Conservation (phyloP, 1,139 yeast species). For the Hanseniaspora sp. region DNA sequence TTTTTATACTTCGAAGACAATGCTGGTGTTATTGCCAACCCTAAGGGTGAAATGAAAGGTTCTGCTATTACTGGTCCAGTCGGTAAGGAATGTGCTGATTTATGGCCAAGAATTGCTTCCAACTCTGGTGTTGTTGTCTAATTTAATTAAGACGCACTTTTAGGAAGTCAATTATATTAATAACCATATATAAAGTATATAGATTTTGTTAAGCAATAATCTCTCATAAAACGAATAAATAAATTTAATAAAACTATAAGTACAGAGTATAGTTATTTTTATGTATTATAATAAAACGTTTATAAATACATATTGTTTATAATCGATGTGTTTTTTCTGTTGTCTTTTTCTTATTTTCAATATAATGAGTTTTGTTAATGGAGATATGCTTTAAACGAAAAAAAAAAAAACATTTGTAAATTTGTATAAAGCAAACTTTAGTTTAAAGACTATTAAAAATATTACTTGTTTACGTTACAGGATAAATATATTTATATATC, state of each 20-base stretch:
- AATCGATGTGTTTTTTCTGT: no score
- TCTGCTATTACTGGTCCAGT: conserved; percentile 99
- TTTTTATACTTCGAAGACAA: conserved; percentile 99
- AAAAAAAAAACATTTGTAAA: no score
- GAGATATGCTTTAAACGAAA: no score
- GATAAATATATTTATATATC: no score
- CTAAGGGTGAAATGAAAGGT: conserved; percentile 99
- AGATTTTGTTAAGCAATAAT: conserved; percentile 8
- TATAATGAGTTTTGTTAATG: no score
- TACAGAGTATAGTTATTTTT: no score
- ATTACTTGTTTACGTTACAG: background rate
- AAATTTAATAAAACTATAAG: no score
- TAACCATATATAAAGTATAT: conserved; percentile 11
- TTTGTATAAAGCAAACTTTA: no score
- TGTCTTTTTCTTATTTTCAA: no score
- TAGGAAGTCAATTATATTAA: conserved; percentile 10
- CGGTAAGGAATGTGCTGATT: conserved; percentile 99
- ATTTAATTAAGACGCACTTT: conserved; percentile 24
- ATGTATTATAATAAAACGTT: no score
- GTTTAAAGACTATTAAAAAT: no score
- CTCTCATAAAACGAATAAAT: background rate
- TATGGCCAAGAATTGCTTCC: conserved; percentile 99
- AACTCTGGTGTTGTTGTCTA: conserved; percentile 99
- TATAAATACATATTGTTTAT: no score
- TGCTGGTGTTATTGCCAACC: conserved; percentile 99